Evolutionary conservation across 2,329 filamentous ascomycete species (phyloP).

Genomic region (Cladobotryum mycophilum): DNA sequence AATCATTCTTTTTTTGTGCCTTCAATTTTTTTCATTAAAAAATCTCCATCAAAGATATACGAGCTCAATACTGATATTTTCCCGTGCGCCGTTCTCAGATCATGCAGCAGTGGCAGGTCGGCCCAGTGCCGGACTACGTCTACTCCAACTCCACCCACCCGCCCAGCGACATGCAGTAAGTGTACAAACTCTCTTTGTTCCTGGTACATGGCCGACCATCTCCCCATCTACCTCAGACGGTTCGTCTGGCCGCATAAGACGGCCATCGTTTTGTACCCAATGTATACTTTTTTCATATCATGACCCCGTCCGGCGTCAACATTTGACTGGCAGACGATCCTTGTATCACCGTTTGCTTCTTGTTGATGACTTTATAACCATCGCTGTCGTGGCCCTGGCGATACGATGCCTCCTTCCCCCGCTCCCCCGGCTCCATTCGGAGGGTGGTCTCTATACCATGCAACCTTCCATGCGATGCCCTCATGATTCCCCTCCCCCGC

Average conservation of each 20-base stretch:
- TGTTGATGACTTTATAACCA: slow-evolving; percentile 17
- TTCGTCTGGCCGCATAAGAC: slow-evolving; percentile 13
- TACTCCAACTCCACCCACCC: slow-evolving; percentile 49
- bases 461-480: slow-evolving; percentile 19
- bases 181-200: slow-evolving; percentile 33
- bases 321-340: slow-evolving; percentile 14
- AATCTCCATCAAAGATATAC: slow-evolving; percentile 8
- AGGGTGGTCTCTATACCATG: slow-evolving; percentile 13
- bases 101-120: slow-evolving; percentile 58
- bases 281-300: slow-evolving; percentile 13
- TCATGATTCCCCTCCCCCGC: slow-evolving; percentile 19
- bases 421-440: slow-evolving; percentile 7
- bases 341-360: slow-evolving; percentile 21
- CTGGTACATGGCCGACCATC: slow-evolving; percentile 21
- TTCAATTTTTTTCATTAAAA: slow-evolving; percentile 4
- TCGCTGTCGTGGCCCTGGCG: slow-evolving; percentile 14
- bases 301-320: slow-evolving; percentile 8
- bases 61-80: slow-evolving; percentile 17
- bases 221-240: slow-evolving; percentile 14
- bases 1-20: slow-evolving; percentile 3
- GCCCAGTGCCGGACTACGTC: slow-evolving; percentile 54
- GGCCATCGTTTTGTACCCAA: slow-evolving; percentile 14
- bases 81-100: slow-evolving; percentile 31
- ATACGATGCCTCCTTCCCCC: slow-evolving; percentile 11
- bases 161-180: slow-evolving; percentile 54